Base-by-base conservation (phyloP, 2,329 filamentous ascomycete species). In the Sporothrix dimorphospora region DNA sequence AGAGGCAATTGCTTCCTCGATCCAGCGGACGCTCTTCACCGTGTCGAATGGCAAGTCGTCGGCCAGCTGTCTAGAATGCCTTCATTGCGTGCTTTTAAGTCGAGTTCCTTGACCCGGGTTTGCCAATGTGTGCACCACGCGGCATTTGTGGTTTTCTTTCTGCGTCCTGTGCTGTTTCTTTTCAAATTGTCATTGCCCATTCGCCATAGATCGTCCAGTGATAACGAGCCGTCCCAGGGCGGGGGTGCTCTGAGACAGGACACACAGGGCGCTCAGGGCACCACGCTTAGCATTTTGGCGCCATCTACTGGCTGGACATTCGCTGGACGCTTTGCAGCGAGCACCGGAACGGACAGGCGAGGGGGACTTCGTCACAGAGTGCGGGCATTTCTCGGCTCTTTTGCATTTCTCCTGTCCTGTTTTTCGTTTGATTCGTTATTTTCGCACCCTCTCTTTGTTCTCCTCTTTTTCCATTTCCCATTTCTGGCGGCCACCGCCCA, bases 161-260 rank as follows among this genome's bases (percentile, higher is more conserved):
- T 42, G 45, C 27, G 21, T 21, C 4, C 14, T n/a, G 19, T 30
- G 51, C 4, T 21, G 38, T 21, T 67, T 47, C 24, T 30, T 51
- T 49, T 19, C 71, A 57, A 45, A 27, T 21, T 63, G 47, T 24
- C 34, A 19, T 16, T 14, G 71, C n/a, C 51, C 61, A 72, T 72
- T 72, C 71, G 71, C 68, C 30, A 63, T 67, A 70, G 67, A 72
- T 72, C 66, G 27, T 55, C 8, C 45, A 70, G 51, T 70, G 71
- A 72, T 70, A 72, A 70, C 40, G 12, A 70, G 68, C 59, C 68
- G 71, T 47, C 5, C 19, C 24, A 27, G 66, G 49, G 51, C 49
- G 42, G 27, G 30, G 42, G 6, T 12, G 21, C n/a, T 24, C 30
- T 68, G 65, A 68, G 30, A 68, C 65, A 53, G 66, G 49, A 19